Evolutionary conservation across 2,329 filamentous ascomycete species (phyloP), one percentile per base, ranked within the genome.

Genomic region (Trichoderma guizhouense): DNA sequence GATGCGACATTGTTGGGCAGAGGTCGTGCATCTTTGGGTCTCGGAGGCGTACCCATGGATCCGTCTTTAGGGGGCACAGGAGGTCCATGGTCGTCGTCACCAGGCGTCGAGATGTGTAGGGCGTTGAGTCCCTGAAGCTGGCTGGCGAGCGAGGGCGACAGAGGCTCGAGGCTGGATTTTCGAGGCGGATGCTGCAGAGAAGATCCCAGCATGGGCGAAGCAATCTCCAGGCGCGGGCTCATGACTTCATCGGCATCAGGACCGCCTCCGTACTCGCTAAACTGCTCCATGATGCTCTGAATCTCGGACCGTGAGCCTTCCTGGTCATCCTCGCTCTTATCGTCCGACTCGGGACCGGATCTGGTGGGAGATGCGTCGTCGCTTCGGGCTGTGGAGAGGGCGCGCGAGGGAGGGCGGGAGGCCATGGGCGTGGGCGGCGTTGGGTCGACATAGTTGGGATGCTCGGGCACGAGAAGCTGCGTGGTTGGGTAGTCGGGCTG

Each of bases 221-320:
- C 89, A 72, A 95, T 88, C 80, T 95, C 94, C 57, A 97, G 82
- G 34, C 93, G 88, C 6, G 94, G 94, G 74, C 94, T 97, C 94
- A 97, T 97, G 78, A 97, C 94, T 80, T 97, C 93, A 65, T 95
- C 91, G 73, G 88, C 90, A 6, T 87, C 91, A 2, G 90, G 92
- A 0, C 91, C 93, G 66, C 90, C 89, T 32, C 89, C 89, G 65
- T 89, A 89, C 78, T 93, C 90, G 76, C 92, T 91, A 77, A 98
- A 98, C 82, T 98, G 96, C 74, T 94, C 93, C 93, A 99, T 98
- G 80, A 99, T 98, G 79, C 89, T 97, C 82, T 98, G 93, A 73
- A 99, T 98, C 83, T 99, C 96, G 7, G 92, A 91, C 72, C 90
- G 89, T 1, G 93, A 93, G 66, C 89, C 90, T 62, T 94, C 90